Evolutionary conservation across 139 green algal species (phyloP).

Genomic region (Chlamydomonas sp.): DNA sequence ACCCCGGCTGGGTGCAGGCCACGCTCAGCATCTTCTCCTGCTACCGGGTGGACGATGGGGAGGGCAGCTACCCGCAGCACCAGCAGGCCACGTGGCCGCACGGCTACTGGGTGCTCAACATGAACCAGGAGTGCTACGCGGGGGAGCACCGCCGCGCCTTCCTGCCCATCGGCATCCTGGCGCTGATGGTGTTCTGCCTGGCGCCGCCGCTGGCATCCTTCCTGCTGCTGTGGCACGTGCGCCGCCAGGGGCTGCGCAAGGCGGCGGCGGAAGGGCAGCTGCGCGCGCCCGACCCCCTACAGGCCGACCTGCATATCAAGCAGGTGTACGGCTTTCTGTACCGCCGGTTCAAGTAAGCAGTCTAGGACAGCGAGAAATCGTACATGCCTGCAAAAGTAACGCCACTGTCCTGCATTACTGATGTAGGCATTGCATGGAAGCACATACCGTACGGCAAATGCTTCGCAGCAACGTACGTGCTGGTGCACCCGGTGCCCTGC

Average conservation of each 20-base stretch:
- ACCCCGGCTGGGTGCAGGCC: no score
- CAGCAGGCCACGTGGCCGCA: no score
- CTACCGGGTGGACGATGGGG: no score
- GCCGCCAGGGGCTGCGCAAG: no score
- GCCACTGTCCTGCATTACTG: no score
- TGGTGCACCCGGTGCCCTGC: neutral
- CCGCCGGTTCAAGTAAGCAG: neutral
- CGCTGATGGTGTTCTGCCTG: neutral
- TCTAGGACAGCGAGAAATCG: no score
- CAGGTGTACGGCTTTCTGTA: neutral
- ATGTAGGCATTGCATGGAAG: no score
- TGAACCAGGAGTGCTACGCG: neutral
- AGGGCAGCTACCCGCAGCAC: no score
- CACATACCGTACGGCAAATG: neutral
- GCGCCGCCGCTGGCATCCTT: neutral
- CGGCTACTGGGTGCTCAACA: neutral
- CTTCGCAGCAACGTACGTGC: neutral
- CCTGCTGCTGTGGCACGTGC: neutral
- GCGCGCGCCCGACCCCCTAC: no score
- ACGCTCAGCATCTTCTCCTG: no score
- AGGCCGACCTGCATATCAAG: neutral
- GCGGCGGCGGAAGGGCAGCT: no score
- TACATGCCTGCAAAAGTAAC: no score
- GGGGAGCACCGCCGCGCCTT: neutral
- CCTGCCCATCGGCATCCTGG: neutral